Base-by-base conservation (phyloP, 768 basidiomycete genomes). In the Phylloporus sp. region DNA sequence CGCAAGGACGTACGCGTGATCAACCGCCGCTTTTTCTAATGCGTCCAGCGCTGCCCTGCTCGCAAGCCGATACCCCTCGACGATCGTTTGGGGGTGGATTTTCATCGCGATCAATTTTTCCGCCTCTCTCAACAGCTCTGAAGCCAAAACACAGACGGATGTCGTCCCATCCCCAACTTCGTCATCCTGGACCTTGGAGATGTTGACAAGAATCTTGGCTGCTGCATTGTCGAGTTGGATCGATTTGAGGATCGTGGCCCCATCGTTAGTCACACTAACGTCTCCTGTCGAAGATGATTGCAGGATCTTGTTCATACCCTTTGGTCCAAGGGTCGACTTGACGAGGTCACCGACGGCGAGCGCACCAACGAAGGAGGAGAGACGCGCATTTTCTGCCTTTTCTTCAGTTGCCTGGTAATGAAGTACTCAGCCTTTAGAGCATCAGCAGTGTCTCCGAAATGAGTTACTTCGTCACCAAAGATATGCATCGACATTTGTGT, bases 301-400 rank as follows among this genome's bases (percentile, higher is more conserved):
- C 15, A 99, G 82, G 56, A 99, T 98, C 77, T 98, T 98, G 84
- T 97, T 98, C 95, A 98, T 99, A 49, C 97, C 97, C 72, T 99
- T 98, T 22, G 97, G 97, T 9, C 97, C 97, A 3, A 99, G 80
- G 8, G 97, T 99, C 1, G 94, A 95, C 74, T 98, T 98, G 64
- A 99, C 95, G 58, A 99, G 84, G 75, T 99, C 97, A 38, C 97
- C 97, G 29, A 99, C 80, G 0, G 97, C 97, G 60, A 97, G 84
- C 6, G 97, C 95, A 29, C 97, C 97, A 49, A 99, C 91, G 70
- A 99, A 99, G 4, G 93, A 95, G 4, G 94, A 94, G 59, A 99
- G 85, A 72, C 95, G 91, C 68, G 95, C 95, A 79, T 94, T 92
- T 75, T 97, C 95, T 18, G 93, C 94, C 69, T 93, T 90, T 74